These are phyloP conservation scores for Wallacemonas sp. DNA, from an alignment of 208 protist species.

Conservation along the genomic window DNA sequence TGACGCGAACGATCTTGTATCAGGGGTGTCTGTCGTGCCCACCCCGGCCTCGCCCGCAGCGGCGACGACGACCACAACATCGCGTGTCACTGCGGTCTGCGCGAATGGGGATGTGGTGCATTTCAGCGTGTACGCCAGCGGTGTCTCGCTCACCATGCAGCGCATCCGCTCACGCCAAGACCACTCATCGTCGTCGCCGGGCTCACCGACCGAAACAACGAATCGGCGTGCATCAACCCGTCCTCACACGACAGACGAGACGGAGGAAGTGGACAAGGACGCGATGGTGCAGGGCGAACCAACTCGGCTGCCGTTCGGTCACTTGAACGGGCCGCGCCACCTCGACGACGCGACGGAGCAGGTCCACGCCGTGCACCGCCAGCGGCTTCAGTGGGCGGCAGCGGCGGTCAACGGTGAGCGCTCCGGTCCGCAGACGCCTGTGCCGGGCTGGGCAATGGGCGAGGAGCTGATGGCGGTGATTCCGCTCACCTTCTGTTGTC, in stretches of 20 bases:
- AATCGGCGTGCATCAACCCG: neutral
- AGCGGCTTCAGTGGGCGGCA: slow-evolving; percentile 26
- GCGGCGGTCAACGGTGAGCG: too few relatives aligned
- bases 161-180: neutral
- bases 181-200: neutral
- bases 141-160: slow-evolving; percentile 8
- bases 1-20: slow-evolving; percentile 7
- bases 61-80: neutral
- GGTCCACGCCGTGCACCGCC: slow-evolving; percentile 16
- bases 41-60: neutral
- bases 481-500: slow-evolving; percentile 1
- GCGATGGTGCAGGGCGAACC: too few relatives aligned
- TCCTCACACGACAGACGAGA: neutral
- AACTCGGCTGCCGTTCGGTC: too few relatives aligned
- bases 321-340: slow-evolving; percentile 3
- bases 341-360: slow-evolving; percentile 8
- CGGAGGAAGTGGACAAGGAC: too few relatives aligned
- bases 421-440: too few relatives aligned
- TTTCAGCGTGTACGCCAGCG: slow-evolving; percentile 16
- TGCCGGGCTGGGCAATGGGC: neutral
- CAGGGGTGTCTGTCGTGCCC: neutral
- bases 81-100: slow-evolving; percentile 15
- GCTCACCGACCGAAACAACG: neutral
- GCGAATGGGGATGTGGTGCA: slow-evolving; percentile 13
- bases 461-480: slow-evolving; percentile 20